Conservation (phyloP, 2,329 filamentous ascomycete genomes). For the Sporothrix luriei region DNA sequence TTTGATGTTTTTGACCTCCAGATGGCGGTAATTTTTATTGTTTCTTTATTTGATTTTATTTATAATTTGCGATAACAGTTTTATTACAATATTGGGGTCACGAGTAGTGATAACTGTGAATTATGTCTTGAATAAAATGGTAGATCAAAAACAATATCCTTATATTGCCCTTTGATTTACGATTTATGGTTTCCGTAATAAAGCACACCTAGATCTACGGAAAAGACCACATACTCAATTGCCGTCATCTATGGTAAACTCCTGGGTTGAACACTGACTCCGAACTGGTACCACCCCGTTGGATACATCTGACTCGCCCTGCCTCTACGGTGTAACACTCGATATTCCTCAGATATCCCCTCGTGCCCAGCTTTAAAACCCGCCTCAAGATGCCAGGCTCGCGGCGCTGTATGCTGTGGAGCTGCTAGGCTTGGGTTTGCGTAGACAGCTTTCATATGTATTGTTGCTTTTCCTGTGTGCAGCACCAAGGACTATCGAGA, state of each 20-base stretch:
- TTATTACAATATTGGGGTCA: no score
- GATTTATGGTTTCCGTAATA: no score
- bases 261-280: no score
- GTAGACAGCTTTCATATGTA: neutral
- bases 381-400: neutral
- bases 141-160: no score
- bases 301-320: conserved; percentile 7
- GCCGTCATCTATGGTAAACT: no score
- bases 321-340: neutral
- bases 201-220: no score
- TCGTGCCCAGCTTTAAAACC: neutral
- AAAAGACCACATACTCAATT: no score
- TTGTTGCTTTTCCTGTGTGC: neutral
- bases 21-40: neutral
- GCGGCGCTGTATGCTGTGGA: neutral
- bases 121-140: no score
- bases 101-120: no score
- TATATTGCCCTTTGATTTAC: no score
- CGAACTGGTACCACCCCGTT: neutral
- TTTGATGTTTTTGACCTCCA: neutral
- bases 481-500: neutral
- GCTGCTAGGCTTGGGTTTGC: neutral
- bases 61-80: no score
- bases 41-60: neutral
- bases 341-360: neutral